phyloP scores from a whole-genome alignment of 2,329 filamentous ascomycete species.

The Dissoconium aciculare region DNA sequence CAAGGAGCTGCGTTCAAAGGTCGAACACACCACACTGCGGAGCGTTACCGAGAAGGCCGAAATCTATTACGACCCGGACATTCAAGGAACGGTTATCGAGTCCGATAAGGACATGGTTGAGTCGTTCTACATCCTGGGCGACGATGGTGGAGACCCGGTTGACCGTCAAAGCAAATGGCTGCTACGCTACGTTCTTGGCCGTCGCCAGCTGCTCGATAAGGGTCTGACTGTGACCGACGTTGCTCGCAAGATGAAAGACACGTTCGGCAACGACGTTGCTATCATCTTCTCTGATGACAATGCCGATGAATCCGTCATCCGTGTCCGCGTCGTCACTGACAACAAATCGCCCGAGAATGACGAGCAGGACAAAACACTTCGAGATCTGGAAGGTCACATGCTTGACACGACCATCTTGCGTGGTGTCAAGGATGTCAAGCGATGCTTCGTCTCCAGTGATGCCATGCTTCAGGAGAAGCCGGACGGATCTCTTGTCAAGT shows the following conservation, averaged over 20 bases:
- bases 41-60: slow-evolving; percentile 85
- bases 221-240: slow-evolving; percentile 83
- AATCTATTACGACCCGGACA: slow-evolving; percentile 92
- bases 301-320: slow-evolving; percentile 85
- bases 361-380: slow-evolving; percentile 83
- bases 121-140: slow-evolving; percentile 88
- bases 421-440: slow-evolving; percentile 74
- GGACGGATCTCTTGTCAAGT: slow-evolving; percentile 59
- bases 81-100: slow-evolving; percentile 69
- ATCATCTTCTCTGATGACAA: slow-evolving; percentile 98
- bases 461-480: slow-evolving; percentile 49
- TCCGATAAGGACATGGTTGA: slow-evolving; percentile 90
- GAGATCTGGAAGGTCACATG: slow-evolving; percentile 80
- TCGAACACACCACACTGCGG: slow-evolving; percentile 87
- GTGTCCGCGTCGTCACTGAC: slow-evolving; percentile 51
- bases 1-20: slow-evolving; percentile 70
- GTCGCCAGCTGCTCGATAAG: slow-evolving; percentile 91
- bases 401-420: slow-evolving; percentile 82
- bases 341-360: slow-evolving; percentile 45
- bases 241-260: slow-evolving; percentile 73
- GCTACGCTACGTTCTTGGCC: slow-evolving; percentile 80
- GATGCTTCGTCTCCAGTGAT: slow-evolving; percentile 84
- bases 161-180: slow-evolving; percentile 79
- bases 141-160: slow-evolving; percentile 50
- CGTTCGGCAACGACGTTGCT: slow-evolving; percentile 70